Evolutionary conservation across 768 basidiomycete species (phyloP), one percentile per base, ranked within the genome.

Genomic region (Suillus occidentalis): DNA sequence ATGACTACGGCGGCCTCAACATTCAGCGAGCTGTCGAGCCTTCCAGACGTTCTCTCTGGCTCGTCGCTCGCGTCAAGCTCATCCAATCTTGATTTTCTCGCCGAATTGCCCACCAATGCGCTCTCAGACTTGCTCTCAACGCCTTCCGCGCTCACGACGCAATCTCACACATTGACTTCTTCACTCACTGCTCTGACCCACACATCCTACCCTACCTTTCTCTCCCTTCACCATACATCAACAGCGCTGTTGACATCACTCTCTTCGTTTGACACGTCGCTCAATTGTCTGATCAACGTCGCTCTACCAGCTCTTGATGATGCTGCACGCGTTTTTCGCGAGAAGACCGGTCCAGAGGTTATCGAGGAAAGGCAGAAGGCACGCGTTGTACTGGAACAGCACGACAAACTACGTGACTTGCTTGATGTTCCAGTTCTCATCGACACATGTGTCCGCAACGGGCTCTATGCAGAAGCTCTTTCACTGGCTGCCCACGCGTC

Each of bases 361-460:
- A 85, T 94, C 60, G 80, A 83, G 57, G 89, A 92, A 60, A 84
- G 96, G 43, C 82, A 85, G 65, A 89, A 89, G 67, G 93, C 93
- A 0, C 83, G 87, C 39, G 81, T 92, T 59, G 93, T 99, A n/a
- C 85, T 95, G 65, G 96, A 98, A 70, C 92, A 97, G 70, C 91
- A 95, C 72, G 94, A 97, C 75, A 95, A 95, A 76, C 85, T 99
- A 65, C 85, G 91, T 68, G 95, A 98, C 75, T 78, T 99, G 42
- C 86, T 99, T 63, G 95, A 97, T 69, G 85, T 96, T 57, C 95
- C 97, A 10, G 81, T 91, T 60, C 84, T 99, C 37, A 90, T 97
- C 72, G 94, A 97, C 73, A 93, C 94, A 1, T 98, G 95, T 73
- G 91, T 97, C 16, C 86, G 95, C 45, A 95, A 94, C 71, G 94